These are phyloP conservation scores for Metarhizium humberi DNA, from an alignment of 2,329 filamentous ascomycete genomes.

Conservation along the genomic window DNA sequence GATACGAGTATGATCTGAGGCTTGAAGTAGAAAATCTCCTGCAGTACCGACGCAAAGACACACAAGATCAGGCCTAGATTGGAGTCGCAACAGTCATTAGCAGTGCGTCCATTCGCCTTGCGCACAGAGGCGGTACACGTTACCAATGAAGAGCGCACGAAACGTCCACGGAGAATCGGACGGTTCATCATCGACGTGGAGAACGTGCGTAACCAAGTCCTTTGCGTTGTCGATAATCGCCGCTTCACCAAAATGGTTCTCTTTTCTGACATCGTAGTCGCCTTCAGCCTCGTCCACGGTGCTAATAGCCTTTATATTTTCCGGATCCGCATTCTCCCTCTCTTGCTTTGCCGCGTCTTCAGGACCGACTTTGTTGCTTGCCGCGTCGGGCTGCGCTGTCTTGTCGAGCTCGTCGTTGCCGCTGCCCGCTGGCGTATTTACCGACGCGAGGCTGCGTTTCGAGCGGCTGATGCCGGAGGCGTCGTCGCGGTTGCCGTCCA, in stretches of 20 bases:
- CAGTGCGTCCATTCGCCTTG: no score
- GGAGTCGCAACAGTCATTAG: neutral
- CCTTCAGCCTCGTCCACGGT: neutral
- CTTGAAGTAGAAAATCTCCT: conserved; percentile 17
- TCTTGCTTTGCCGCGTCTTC: neutral
- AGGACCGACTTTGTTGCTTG: neutral
- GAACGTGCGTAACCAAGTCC: conserved; percentile 15
- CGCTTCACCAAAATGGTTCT: conserved; percentile 1
- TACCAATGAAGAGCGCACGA: conserved; percentile 13
- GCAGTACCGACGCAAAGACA: conserved; percentile 13
- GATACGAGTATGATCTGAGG: conserved; percentile 15
- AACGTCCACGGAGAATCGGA: conserved; percentile 14
- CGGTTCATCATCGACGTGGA: conserved; percentile 16
- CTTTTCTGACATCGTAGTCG: conserved; percentile 1
- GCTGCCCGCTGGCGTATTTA: no score
- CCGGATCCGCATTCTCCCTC: neutral
- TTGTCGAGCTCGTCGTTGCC: no score
- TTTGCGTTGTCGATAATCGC: conserved; percentile 7
- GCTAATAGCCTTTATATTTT: neutral
- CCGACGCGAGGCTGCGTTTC: no score
- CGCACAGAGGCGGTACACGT: neutral
- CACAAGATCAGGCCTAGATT: neutral
- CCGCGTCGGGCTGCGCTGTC: neutral
- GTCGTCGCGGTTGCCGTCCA: neutral
- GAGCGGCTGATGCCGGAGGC: neutral